Conservation (phyloP, 2,329 filamentous ascomycete genomes). For the Colletotrichum chrysophilum region DNA sequence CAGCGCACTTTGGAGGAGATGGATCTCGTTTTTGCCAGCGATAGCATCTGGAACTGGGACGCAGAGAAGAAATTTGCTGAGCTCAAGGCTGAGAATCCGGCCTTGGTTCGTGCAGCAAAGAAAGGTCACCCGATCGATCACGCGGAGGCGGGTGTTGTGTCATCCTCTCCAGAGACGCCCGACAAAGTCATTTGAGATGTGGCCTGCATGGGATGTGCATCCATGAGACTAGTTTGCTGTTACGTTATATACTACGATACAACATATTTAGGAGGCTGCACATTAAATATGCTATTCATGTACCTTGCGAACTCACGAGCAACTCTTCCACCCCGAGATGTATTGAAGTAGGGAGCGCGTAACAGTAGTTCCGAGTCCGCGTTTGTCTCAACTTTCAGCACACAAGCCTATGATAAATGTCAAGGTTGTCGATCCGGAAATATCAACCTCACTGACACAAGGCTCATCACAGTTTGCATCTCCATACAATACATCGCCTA, state of each 20-base stretch:
- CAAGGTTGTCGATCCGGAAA: background rate
- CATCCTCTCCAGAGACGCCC: background rate
- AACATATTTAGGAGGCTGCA: background rate
- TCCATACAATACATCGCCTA: background rate
- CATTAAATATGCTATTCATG: background rate
- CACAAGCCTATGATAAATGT: background rate
- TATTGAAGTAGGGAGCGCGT: background rate
- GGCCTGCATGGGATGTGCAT: background rate
- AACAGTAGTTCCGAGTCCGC: background rate
- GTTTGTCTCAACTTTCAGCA: background rate
- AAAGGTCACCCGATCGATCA: constrained; percentile 17
- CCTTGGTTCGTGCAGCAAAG: constrained; percentile 39
- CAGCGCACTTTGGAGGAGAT: constrained; percentile 79
- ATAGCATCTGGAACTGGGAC: constrained; percentile 74
- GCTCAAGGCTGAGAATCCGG: constrained; percentile 59
- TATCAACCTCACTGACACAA: background rate
- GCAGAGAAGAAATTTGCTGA: constrained; percentile 68
- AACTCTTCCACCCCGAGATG: background rate
- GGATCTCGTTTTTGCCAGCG: constrained; percentile 72
- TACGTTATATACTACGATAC: background rate
- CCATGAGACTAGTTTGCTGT: background rate
- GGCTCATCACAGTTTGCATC: background rate
- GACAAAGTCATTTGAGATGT: background rate
- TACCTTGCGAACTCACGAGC: background rate
- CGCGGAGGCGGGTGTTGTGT: constrained; percentile 24